Conservation (phyloP, 176 grass and related monocot species). For the Musa beccarii region DNA sequence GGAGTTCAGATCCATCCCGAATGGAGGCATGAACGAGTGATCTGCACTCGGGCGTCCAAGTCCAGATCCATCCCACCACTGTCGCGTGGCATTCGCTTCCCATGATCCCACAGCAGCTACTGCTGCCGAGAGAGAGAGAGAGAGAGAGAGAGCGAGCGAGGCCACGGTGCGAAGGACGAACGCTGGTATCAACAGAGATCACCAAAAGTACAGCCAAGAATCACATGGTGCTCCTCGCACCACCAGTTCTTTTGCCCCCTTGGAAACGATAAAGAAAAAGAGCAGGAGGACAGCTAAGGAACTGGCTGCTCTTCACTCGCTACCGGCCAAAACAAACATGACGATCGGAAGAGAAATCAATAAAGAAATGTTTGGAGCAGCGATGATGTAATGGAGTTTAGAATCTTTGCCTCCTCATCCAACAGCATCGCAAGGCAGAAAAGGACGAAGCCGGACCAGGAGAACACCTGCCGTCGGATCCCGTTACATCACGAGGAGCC, state of each 20-base stretch:
- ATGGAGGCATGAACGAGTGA: too few relatives aligned
- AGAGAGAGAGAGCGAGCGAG: too few relatives aligned
- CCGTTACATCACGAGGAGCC: background rate
- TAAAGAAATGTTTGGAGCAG: background rate
- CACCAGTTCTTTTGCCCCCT: background rate
- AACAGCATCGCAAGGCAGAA: background rate
- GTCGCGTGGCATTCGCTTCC: background rate
- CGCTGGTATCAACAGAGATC: slow-evolving; percentile 1
- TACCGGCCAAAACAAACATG: background rate
- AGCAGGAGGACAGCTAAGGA: background rate
- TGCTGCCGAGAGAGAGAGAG: background rate
- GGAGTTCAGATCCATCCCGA: too few relatives aligned
- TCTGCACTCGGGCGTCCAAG: too few relatives aligned
- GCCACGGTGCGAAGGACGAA: background rate
- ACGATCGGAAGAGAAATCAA: background rate
- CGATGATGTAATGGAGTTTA: background rate
- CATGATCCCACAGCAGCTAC: background rate
- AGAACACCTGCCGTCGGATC: background rate
- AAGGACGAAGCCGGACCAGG: background rate
- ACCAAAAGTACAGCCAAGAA: slow-evolving; percentile 7
- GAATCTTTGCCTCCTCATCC: slow-evolving; percentile 1
- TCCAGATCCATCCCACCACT: too few relatives aligned
- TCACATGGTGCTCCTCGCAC: background rate
- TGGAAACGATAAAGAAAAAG: too few relatives aligned
- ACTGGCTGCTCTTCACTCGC: background rate